Evolutionary conservation across 495 filamentous ascomycete species (phyloP).

Genomic region (Penicillium riverlandense): DNA sequence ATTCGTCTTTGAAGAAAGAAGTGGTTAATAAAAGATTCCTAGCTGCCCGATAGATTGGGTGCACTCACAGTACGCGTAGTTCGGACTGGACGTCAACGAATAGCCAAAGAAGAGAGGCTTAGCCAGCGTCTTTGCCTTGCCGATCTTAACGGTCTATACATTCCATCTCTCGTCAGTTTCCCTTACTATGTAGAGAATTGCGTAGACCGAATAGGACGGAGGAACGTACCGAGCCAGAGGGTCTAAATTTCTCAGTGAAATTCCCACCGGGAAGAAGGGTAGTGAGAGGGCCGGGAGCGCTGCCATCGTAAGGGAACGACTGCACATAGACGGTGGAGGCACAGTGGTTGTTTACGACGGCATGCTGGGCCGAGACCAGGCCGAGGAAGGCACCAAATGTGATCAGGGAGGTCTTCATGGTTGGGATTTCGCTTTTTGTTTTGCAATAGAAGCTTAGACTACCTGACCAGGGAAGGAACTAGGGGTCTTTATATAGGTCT

Average conservation of each 20-base stretch:
- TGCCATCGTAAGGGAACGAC: slow-evolving; percentile 23
- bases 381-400: slow-evolving; percentile 14
- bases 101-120: slow-evolving; percentile 24
- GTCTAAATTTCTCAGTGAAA: slow-evolving; percentile 19
- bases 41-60: slow-evolving; percentile 3
- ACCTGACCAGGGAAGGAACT: slow-evolving; percentile 5
- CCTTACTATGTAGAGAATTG: slow-evolving; percentile 1
- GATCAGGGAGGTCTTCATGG: slow-evolving; percentile 18
- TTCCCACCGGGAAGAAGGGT: slow-evolving; percentile 15
- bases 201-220: neutral
- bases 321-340: slow-evolving; percentile 19
- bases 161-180: slow-evolving; percentile 10
- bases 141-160: slow-evolving; percentile 21
- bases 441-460: slow-evolving; percentile 8
- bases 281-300: slow-evolving; percentile 19
- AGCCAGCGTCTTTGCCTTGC: slow-evolving; percentile 18
- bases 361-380: slow-evolving; percentile 20
- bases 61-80: slow-evolving; percentile 24
- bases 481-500: slow-evolving; percentile 16
- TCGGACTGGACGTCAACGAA: slow-evolving; percentile 19
- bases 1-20: slow-evolving; percentile 15
- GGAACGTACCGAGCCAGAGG: slow-evolving; percentile 21
- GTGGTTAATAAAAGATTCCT: slow-evolving; percentile 4
- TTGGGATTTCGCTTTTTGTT: slow-evolving; percentile 7
- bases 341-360: slow-evolving; percentile 21